phyloP scores from a whole-genome alignment of 768 basidiomycete genomes.

The Lactarius sanguifluus region DNA sequence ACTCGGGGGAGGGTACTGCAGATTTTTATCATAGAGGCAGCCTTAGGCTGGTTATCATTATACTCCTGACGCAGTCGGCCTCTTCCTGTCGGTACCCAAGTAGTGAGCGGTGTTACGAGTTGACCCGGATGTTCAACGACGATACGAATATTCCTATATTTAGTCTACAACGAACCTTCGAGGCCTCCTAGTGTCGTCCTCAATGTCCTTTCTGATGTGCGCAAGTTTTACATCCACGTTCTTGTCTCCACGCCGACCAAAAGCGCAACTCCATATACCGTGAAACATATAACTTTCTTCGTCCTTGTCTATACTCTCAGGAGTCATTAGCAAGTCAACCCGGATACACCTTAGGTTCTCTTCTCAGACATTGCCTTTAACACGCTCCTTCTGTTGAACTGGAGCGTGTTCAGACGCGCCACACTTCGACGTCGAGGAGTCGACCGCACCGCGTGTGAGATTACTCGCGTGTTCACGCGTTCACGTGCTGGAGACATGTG shows the following conservation, averaged over 20 bases:
- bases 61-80: too few species aligned
- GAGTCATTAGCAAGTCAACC: constrained; percentile 61
- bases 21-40: too few species aligned
- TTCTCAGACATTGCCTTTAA: too few species aligned
- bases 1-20: too few species aligned
- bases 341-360: constrained; percentile 50
- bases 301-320: constrained; percentile 67
- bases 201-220: background rate
- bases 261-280: constrained; percentile 71
- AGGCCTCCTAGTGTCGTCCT: background rate
- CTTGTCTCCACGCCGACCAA: constrained; percentile 64
- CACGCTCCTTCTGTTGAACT: too few species aligned
- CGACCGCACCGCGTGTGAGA: too few species aligned
- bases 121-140: background rate
- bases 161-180: background rate
- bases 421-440: too few species aligned
- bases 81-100: background rate
- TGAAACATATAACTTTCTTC: constrained; percentile 68
- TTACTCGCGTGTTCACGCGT: constrained; percentile 42
- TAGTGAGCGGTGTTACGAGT: too few species aligned
- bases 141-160: background rate
- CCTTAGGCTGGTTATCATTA: too few species aligned
- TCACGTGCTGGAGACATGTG: too few species aligned
- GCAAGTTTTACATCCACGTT: constrained; percentile 68
- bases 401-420: constrained; percentile 44